These are phyloP conservation scores for Clohesyomyces aquaticus DNA, from an alignment of 495 filamentous ascomycete genomes.

Conservation along the genomic window DNA sequence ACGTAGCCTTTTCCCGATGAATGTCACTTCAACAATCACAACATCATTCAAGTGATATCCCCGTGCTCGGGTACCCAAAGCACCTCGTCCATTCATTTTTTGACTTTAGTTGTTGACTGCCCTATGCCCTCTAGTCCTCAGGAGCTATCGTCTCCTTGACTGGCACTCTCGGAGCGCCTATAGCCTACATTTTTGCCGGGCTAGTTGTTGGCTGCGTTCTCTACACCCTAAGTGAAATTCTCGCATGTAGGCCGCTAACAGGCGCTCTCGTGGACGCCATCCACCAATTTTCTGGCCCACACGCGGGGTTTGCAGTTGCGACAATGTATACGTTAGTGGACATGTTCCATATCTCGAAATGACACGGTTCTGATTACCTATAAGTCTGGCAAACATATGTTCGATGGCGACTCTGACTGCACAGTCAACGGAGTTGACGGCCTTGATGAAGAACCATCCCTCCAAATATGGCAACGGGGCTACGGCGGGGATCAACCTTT, in stretches of 20 bases:
- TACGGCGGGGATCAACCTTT: slow-evolving; percentile 23
- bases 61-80: too few species aligned
- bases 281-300: slow-evolving; percentile 24
- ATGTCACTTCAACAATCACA: too few species aligned
- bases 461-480: not conserved
- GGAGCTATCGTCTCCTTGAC: slow-evolving; percentile 12
- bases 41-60: too few species aligned
- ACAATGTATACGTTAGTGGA: slow-evolving; percentile 24
- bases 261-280: slow-evolving; percentile 23
- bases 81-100: too few species aligned
- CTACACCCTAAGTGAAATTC: slow-evolving; percentile 26
- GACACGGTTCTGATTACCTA: not conserved
- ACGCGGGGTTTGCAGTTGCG: slow-evolving; percentile 17
- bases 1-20: too few species aligned
- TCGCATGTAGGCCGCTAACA: slow-evolving; percentile 17
- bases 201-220: slow-evolving; percentile 11
- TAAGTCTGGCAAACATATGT: slow-evolving; percentile 24
- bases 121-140: too few species aligned
- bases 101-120: too few species aligned
- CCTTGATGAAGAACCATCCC: slow-evolving; percentile 5
- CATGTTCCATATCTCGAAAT: too few species aligned
- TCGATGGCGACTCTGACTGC: slow-evolving; percentile 33
- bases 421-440: slow-evolving; percentile 23
- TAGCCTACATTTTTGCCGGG: slow-evolving; percentile 22
- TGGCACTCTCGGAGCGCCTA: slow-evolving; percentile 17